Percentiles rank a stretch among this genome's conserved stretches.
phyloP scores from a whole-genome alignment of 2,329 filamentous ascomycete species.

The Alternaria brassicicola region DNA sequence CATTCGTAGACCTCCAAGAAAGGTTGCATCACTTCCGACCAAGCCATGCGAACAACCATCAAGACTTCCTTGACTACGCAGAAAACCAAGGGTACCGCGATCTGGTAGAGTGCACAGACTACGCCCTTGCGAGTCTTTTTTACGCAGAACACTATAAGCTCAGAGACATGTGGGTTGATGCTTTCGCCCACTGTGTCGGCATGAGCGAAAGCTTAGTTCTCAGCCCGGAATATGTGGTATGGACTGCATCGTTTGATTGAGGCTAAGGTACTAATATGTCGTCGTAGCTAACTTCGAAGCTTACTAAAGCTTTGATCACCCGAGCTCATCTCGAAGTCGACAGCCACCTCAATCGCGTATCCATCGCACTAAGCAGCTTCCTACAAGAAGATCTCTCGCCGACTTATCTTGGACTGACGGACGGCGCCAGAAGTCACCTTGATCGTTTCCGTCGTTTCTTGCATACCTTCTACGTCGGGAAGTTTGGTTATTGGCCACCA shows the following conservation, averaged over 20 bases:
- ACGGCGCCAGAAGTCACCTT: conserved; percentile 68
- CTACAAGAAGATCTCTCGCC: conserved; percentile 73
- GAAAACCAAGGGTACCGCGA: conserved; percentile 73
- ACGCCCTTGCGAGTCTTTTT: conserved; percentile 70
- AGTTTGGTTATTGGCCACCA: conserved; percentile 76
- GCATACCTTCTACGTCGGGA: conserved; percentile 67
- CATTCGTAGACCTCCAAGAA: conserved; percentile 68
- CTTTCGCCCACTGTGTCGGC: conserved; percentile 78
- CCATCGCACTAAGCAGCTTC: conserved; percentile 67
- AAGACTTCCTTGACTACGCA: conserved; percentile 69
- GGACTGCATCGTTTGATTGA: conserved; percentile 31
- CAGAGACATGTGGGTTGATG: conserved; percentile 70
- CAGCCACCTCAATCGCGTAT: conserved; percentile 63
- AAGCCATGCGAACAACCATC: conserved; percentile 60
- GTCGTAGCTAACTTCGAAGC: conserved; percentile 49
- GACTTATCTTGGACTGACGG: conserved; percentile 67
- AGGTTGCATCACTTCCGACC: conserved; percentile 68
- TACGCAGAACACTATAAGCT: conserved; percentile 71
- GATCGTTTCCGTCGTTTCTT: conserved; percentile 75
- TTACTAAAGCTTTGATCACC: conserved; percentile 69
- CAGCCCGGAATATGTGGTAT: conserved; percentile 67
- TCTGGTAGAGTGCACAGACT: conserved; percentile 68
- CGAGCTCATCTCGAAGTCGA: conserved; percentile 70
- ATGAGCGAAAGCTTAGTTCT: conserved; percentile 69
- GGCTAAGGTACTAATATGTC: neutral